These are phyloP conservation scores for Fusarium devonianum DNA, from an alignment of 2,329 filamentous ascomycete species.

Conservation along the genomic window DNA sequence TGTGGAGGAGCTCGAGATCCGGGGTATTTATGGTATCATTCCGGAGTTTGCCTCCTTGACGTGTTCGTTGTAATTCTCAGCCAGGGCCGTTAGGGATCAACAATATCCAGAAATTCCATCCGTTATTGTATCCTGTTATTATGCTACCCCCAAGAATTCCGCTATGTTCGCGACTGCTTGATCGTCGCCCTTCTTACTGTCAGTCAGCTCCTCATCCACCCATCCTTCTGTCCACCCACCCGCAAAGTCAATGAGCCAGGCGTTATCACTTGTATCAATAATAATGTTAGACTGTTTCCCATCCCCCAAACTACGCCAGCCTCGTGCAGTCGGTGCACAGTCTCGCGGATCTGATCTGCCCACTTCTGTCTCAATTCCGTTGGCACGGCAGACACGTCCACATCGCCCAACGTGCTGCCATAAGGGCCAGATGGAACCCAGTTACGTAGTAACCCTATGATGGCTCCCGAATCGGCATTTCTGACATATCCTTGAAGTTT, in stretches of 20 bases:
- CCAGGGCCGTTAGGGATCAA: no score
- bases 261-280: constrained; percentile 2
- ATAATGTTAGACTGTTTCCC: constrained; percentile 4
- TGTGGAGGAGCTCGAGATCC: no score
- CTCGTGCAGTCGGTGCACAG: background rate
- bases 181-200: background rate
- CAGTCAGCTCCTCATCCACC: constrained; percentile 1
- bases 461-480: background rate
- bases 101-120: no score
- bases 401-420: background rate
- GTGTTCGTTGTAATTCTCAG: no score
- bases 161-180: background rate
- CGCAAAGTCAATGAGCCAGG: constrained; percentile 12
- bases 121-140: no score
- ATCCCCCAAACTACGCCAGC: constrained; percentile 7
- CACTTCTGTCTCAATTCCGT: background rate
- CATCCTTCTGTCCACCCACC: background rate
- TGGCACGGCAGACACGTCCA: background rate
- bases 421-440: constrained; percentile 1
- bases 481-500: background rate
- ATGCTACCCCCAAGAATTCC: no score
- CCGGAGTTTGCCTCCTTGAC: no score
- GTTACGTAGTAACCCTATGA: background rate
- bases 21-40: no score
- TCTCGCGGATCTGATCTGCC: background rate